phyloP scores from a whole-genome alignment of 2,329 filamentous ascomycete genomes.

The Elsinoe perseae region DNA sequence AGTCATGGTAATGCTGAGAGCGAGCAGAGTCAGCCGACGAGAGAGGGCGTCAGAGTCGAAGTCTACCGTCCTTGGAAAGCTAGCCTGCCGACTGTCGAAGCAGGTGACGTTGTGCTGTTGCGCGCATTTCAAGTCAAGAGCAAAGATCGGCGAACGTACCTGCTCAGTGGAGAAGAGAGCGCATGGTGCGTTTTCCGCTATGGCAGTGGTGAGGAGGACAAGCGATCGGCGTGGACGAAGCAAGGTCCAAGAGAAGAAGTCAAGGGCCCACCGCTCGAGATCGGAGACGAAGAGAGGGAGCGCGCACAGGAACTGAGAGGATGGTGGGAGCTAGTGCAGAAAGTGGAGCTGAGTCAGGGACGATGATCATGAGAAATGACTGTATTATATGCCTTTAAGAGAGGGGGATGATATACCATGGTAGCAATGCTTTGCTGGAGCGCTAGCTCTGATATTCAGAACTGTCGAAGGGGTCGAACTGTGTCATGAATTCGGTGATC shows the following conservation, averaged over 20 bases:
- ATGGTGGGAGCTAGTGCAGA: constrained; percentile 32
- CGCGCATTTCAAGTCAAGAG: constrained; percentile 38
- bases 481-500: neutral
- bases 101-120: constrained; percentile 40
- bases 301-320: constrained; percentile 34
- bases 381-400: neutral
- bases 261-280: constrained; percentile 40
- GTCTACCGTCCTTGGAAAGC: constrained; percentile 38
- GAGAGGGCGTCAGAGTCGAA: constrained; percentile 28
- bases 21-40: neutral
- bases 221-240: constrained; percentile 25
- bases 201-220: constrained; percentile 20
- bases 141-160: constrained; percentile 29
- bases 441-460: too few relatives aligned
- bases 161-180: constrained; percentile 38
- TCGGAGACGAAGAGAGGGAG: constrained; percentile 38
- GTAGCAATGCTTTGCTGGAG: too few relatives aligned
- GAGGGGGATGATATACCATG: neutral
- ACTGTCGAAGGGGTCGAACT: too few relatives aligned
- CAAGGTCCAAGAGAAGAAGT: constrained; percentile 33
- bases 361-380: constrained; percentile 4
- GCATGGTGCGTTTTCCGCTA: constrained; percentile 44
- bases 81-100: constrained; percentile 34
- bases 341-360: constrained; percentile 15
- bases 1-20: neutral